phyloP scores from a whole-genome alignment of 164 flowering plant species.

The Saururus chinensis region DNA sequence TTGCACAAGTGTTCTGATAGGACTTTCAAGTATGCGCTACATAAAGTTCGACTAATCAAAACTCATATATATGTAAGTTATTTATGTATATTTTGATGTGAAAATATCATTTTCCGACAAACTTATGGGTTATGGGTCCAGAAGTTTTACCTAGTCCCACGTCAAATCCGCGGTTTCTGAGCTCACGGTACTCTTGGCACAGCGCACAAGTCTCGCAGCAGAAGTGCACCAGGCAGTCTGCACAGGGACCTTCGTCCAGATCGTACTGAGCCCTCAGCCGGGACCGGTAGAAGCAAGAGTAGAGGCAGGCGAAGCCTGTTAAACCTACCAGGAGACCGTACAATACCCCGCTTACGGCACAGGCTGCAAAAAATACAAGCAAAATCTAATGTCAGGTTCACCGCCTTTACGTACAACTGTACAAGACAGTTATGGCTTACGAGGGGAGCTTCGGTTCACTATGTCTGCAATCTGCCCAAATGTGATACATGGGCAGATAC shows the following conservation, averaged over 20 bases:
- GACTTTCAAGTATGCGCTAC: too few species aligned
- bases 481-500: conserved; percentile 47
- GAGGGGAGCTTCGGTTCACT: conserved; percentile 8
- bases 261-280: conserved; percentile 35
- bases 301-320: conserved; percentile 35
- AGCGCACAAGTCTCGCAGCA: conserved; percentile 42
- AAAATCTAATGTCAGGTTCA: background rate
- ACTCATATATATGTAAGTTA: too few species aligned
- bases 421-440: background rate
- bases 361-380: conserved; percentile 18
- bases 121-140: too few species aligned
- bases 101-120: too few species aligned
- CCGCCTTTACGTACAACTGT: too few species aligned
- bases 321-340: conserved; percentile 27
- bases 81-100: too few species aligned
- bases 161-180: conserved; percentile 35
- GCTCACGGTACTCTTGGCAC: conserved; percentile 51
- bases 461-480: conserved; percentile 46
- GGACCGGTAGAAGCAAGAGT: conserved; percentile 44
- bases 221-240: conserved; percentile 39
- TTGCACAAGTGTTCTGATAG: too few species aligned
- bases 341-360: conserved; percentile 38
- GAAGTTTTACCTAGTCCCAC: conserved; percentile 9
- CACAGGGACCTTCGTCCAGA: conserved; percentile 29
- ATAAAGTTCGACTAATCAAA: too few species aligned